Evolutionary conservation across 2,329 filamentous ascomycete species (phyloP), one percentile per base, ranked within the genome.

Genomic region (Diaporthe aspalathi): DNA sequence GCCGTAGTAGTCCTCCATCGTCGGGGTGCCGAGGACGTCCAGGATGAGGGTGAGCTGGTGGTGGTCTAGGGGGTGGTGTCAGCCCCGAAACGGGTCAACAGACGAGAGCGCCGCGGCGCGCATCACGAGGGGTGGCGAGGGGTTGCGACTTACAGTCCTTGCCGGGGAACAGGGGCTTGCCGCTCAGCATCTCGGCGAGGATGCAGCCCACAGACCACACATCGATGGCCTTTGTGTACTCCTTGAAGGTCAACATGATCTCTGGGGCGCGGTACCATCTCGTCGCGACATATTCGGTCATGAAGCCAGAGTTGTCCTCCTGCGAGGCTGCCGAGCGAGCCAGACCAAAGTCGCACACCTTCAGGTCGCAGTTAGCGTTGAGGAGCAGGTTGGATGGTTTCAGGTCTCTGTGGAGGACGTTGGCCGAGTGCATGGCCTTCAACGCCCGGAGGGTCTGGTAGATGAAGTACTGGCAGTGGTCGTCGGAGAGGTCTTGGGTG

Each of bases 201-300:
- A 99, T 99, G 80, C 96, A 99, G 70, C 96, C 96, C 66, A 99
- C 96, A 78, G 95, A 98, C 96, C 96, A 99, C 14, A 99, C 95
- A 80, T 99, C 96, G 79, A 99, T 99, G 53, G 96, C 96, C 84
- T 98, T 99, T 78, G 96, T 99, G 85, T 99, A 99, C 84, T 99
- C 96, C 86, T 99, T 98, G 88, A 98, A 99, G 16, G 96, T 99
- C 85, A 99, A 92, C 96, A 99, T 99, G 82, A 99, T 99, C 82
- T 99, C 96, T 4, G 96, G 96, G 7, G 96, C 96, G 83, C 96
- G 94, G 84, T 99, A 99, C 96, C 96, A 99, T 79, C 96, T 92
- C 57, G 96, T 99, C 66, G 96, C 96, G 70, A 99, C 96, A 81
- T 99, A 99, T 97, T 99, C 96, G 20, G 96, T 99, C 96, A 99